phyloP scores from a whole-genome alignment of 2,329 filamentous ascomycete genomes.

The Tolypocladium ovalisporum region DNA sequence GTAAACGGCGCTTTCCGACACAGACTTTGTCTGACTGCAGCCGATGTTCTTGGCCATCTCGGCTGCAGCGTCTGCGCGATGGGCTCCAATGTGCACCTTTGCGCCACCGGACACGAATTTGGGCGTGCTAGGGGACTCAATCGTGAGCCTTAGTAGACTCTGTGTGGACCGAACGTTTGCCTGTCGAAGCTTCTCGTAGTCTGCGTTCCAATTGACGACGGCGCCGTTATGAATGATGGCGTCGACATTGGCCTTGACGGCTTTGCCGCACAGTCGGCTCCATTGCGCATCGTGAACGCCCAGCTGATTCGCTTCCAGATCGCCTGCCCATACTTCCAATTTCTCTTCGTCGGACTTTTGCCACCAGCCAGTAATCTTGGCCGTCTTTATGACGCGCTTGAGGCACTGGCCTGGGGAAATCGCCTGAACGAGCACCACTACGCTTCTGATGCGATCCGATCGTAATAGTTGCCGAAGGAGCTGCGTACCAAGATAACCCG shows the following conservation, averaged over 20 bases:
- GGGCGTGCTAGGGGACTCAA: neutral
- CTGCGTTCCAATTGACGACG: neutral
- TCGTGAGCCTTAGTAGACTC: neutral
- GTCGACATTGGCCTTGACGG: neutral
- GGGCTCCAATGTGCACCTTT: neutral
- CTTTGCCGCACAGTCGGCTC: neutral
- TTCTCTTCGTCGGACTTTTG: neutral
- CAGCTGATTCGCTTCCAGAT: neutral
- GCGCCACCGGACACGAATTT: neutral
- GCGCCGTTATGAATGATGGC: neutral
- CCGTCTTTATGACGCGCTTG: neutral
- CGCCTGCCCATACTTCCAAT: neutral
- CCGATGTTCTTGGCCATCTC: neutral
- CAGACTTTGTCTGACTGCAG: neutral
- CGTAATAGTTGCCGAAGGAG: neutral
- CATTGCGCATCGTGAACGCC: neutral
- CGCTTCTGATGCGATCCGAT: neutral
- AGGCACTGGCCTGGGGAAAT: neutral
- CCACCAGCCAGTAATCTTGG: neutral
- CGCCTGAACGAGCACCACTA: neutral
- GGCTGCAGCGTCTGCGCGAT: neutral
- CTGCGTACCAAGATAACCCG: neutral
- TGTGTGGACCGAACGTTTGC: neutral
- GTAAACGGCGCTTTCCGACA: slow-evolving; percentile 7
- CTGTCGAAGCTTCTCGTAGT: neutral